phyloP scores from a whole-genome alignment of 495 filamentous ascomycete species.

The Xylaria curta region DNA sequence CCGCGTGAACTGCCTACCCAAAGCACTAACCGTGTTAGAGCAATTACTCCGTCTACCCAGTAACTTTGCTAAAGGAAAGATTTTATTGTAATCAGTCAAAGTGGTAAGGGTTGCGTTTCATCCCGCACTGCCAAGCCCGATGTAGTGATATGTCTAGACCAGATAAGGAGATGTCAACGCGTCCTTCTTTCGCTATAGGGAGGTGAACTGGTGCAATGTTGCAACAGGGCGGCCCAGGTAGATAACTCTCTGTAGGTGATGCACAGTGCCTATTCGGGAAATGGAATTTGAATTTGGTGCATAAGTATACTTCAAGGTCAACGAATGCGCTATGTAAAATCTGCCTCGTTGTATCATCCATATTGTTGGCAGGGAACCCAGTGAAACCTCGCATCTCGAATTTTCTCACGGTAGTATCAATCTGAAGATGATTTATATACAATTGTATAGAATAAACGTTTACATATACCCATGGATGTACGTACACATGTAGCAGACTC shows the following conservation, averaged over 20 bases:
- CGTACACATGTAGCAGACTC: background rate
- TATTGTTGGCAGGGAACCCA: background rate
- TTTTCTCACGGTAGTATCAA: background rate
- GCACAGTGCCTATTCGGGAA: background rate
- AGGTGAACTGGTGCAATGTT: background rate
- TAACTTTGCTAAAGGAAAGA: background rate
- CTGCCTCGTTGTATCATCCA: too few relatives aligned
- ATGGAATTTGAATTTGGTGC: background rate
- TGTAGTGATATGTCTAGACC: background rate
- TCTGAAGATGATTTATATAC: background rate
- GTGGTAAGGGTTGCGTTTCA: slow-evolving; percentile 7
- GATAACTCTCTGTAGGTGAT: background rate
- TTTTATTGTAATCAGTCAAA: background rate
- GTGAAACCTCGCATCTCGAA: background rate
- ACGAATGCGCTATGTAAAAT: background rate
- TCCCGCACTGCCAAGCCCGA: slow-evolving; percentile 11
- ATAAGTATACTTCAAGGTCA: background rate
- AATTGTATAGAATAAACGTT: background rate
- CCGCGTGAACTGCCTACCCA: background rate
- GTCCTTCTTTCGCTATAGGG: slow-evolving; percentile 2
- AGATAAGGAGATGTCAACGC: slow-evolving; percentile 18
- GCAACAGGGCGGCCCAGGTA: background rate
- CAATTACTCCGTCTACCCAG: background rate
- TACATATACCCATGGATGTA: slow-evolving; percentile 9
- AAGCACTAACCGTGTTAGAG: background rate